A percentile compares a stretch with the other conserved stretches of the same genome.
Conservation (phyloP, 345 rosid species). For the Corchorus olitorius region DNA sequence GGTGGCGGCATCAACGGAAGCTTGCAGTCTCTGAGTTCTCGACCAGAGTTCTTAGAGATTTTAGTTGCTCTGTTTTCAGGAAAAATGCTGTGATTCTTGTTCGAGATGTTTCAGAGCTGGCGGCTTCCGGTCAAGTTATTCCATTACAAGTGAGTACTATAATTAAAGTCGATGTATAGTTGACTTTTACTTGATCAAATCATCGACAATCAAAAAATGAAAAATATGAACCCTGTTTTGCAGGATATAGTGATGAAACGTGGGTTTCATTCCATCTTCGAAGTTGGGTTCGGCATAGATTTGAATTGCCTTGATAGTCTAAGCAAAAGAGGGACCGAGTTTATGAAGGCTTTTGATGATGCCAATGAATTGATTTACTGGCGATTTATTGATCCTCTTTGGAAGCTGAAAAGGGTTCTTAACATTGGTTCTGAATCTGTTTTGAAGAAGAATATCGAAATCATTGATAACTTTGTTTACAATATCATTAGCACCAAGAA, state of each 20-base stretch:
- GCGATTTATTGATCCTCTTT: constrained; percentile 62
- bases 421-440: constrained; percentile 56
- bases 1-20: constrained; percentile 87
- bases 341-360: constrained; percentile 79
- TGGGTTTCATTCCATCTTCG: constrained; percentile 68
- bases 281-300: constrained; percentile 91
- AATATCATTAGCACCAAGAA: constrained; percentile 51
- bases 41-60: constrained; percentile 64
- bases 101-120: constrained; percentile 31
- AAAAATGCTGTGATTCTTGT: constrained; percentile 52
- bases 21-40: constrained; percentile 77
- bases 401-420: constrained; percentile 62
- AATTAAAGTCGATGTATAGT: too few species aligned
- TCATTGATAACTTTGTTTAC: constrained; percentile 52
- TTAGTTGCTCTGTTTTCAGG: constrained; percentile 68
- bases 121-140: constrained; percentile 38
- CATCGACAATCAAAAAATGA: too few species aligned
- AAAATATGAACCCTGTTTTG: not conserved
- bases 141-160: constrained; percentile 61
- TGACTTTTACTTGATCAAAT: too few species aligned
- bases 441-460: constrained; percentile 48
- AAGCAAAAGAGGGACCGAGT: constrained; percentile 43
- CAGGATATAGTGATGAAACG: constrained; percentile 70
- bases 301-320: constrained; percentile 59
- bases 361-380: constrained; percentile 48